A percentile compares a stretch with the other conserved stretches of the same genome.
Evolutionary conservation across 2,329 filamentous ascomycete genomes (phyloP).

Genomic region (Ceratocystis cubensis): DNA sequence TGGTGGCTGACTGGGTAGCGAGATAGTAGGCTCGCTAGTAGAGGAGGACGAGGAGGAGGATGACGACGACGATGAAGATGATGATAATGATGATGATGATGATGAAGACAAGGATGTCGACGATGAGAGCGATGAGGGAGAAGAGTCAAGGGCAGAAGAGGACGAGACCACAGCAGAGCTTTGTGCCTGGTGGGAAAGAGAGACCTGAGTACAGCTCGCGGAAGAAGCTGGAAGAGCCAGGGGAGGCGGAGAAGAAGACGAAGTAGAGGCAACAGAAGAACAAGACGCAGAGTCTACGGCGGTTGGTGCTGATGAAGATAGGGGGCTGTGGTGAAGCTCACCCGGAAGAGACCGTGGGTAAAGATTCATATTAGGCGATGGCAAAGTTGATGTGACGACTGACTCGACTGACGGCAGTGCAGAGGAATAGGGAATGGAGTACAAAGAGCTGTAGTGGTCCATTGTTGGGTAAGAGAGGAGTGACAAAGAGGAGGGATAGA

Average conservation of each 20-base stretch:
- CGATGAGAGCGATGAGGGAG: conserved; percentile 7
- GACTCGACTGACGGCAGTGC: conserved; percentile 17
- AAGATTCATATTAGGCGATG: conserved; percentile 16
- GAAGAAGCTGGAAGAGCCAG: background rate
- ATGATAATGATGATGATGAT: background rate
- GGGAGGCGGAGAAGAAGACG: background rate
- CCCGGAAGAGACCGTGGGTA: conserved; percentile 7
- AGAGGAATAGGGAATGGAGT: conserved; percentile 15
- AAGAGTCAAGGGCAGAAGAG: conserved; percentile 10
- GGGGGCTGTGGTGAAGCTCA: background rate
- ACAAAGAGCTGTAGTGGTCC: conserved; percentile 12
- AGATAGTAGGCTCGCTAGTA: background rate
- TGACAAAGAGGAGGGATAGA: conserved; percentile 5
- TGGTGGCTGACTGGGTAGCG: background rate
- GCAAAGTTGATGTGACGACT: conserved; percentile 13
- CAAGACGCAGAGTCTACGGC: background rate
- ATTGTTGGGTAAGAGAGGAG: background rate
- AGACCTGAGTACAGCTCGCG: background rate
- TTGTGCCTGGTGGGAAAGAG: conserved; percentile 12
- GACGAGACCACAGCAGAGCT: conserved; percentile 4
- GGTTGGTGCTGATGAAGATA: background rate
- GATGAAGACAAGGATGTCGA: background rate
- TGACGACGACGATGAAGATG: background rate
- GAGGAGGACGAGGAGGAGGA: background rate
- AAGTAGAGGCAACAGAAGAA: background rate